These are phyloP conservation scores for Ostreobium quekettii DNA, from an alignment of 139 green algal species.

Conservation along the genomic window DNA sequence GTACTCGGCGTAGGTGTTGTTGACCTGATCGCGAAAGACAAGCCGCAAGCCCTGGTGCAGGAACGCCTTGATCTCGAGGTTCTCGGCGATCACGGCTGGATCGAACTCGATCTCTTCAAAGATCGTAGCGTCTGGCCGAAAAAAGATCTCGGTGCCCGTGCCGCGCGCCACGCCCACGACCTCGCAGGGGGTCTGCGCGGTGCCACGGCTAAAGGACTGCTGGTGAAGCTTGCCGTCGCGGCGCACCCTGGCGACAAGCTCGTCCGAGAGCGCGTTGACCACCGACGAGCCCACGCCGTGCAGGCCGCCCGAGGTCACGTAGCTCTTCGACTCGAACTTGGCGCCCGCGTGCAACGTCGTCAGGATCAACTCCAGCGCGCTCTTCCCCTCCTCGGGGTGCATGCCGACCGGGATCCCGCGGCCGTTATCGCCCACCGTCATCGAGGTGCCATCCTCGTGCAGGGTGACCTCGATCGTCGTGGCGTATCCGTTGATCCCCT, in stretches of 20 bases:
- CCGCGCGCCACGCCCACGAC: not conserved
- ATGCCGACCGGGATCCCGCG: conserved; percentile 83
- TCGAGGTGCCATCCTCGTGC: conserved; percentile 49
- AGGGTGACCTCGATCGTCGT: conserved; percentile 46
- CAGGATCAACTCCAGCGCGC: conserved; percentile 64
- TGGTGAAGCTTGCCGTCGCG: conserved; percentile 43
- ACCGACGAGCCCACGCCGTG: conserved; percentile 95
- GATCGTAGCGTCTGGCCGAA: too few species aligned
- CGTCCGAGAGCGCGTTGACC: conserved; percentile 89
- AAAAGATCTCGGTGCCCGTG: conserved; percentile 1
- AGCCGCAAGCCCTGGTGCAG: too few species aligned
- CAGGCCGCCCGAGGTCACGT: conserved; percentile 82
- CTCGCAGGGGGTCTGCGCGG: conserved; percentile 24
- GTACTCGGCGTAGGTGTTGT: not conserved
- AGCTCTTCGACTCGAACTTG: conserved; percentile 92
- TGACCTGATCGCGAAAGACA: too few species aligned
- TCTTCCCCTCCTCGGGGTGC: conserved; percentile 81
- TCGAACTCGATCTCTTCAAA: too few species aligned
- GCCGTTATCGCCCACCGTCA: conserved; percentile 81
- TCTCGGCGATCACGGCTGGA: too few species aligned
- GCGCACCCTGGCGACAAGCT: conserved; percentile 53
- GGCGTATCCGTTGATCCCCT: conserved; percentile 80
- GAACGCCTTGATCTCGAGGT: too few species aligned
- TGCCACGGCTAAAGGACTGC: conserved; percentile 66
- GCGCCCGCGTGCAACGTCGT: conserved; percentile 94